phyloP scores from a whole-genome alignment of 306 rosid species.

The Medicago truncatula region DNA sequence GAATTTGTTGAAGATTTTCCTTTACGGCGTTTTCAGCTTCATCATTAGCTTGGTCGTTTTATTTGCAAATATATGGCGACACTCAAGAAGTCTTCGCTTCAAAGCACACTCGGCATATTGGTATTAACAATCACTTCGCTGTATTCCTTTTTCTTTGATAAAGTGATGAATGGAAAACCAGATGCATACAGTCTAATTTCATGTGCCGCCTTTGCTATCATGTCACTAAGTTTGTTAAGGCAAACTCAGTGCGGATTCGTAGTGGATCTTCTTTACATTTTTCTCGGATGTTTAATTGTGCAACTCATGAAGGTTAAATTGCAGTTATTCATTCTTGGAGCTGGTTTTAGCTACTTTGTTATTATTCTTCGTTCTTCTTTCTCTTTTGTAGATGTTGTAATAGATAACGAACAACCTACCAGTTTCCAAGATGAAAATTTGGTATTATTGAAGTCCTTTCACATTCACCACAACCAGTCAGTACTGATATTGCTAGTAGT shows the following conservation, averaged over 20 bases:
- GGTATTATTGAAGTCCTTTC: too few relatives aligned
- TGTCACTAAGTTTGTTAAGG: too few relatives aligned
- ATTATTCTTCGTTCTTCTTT: neutral
- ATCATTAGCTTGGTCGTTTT: neutral
- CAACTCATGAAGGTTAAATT: conserved; percentile 29
- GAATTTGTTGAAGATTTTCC: conserved; percentile 6
- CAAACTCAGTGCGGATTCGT: too few relatives aligned
- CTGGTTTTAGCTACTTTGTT: neutral
- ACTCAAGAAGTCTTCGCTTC: too few relatives aligned
- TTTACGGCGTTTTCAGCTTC: neutral
- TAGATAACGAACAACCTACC: too few relatives aligned
- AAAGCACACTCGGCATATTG: neutral
- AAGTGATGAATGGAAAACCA: neutral
- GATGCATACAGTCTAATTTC: neutral
- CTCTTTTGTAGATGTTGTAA: neutral
- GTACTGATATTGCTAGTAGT: too few relatives aligned
- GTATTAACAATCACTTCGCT: neutral
- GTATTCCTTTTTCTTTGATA: neutral
- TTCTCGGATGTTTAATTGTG: neutral
- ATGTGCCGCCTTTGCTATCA: neutral
- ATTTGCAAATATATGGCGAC: neutral
- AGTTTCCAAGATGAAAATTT: too few relatives aligned
- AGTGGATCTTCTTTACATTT: too few relatives aligned
- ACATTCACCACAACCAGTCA: too few relatives aligned
- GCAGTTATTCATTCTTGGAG: neutral